Conservation (phyloP, 495 filamentous ascomycete genomes). For the Margaritispora aquatica region DNA sequence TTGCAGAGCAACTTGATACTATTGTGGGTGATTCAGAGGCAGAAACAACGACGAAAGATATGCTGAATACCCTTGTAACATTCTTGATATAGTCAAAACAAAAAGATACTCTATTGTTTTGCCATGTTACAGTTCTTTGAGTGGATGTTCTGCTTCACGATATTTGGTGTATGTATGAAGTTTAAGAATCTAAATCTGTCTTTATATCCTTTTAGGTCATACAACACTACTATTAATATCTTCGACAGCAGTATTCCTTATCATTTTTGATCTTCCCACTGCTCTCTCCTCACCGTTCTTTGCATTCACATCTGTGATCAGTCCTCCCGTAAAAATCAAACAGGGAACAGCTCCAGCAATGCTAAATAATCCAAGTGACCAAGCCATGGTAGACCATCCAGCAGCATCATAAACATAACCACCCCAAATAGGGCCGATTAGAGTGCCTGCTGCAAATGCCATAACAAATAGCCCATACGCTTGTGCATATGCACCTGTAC, state of each 20-base stretch:
- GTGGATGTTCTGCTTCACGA: too few species aligned
- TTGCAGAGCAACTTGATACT: conserved; percentile 43
- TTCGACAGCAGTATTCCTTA: background rate
- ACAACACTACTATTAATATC: too few species aligned
- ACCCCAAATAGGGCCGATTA: conserved; percentile 54
- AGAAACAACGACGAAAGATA: conserved; percentile 55
- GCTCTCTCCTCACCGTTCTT: conserved; percentile 22
- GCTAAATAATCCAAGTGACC: conserved; percentile 44
- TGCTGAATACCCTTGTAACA: conserved; percentile 57
- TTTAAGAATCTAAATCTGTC: too few species aligned
- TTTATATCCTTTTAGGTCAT: too few species aligned
- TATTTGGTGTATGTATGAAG: too few species aligned
- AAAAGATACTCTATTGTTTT: too few species aligned
- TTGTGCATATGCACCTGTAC: conserved; percentile 49
- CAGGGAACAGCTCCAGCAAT: conserved; percentile 20
- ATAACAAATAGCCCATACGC: conserved; percentile 57
- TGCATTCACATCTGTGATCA: conserved; percentile 15
- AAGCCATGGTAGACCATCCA: conserved; percentile 58
- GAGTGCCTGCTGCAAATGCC: conserved; percentile 54
- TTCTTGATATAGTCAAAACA: conserved; percentile 35
- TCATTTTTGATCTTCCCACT: background rate
- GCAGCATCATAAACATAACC: conserved; percentile 50
- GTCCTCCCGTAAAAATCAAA: conserved; percentile 22
- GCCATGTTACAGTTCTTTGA: too few species aligned
- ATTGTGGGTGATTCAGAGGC: conserved; percentile 50